Percentiles rank a stretch among this genome's conserved stretches.
These are phyloP conservation scores for Olyra latifolia DNA, from an alignment of 176 grass and related monocot genomes.

Conservation along the genomic window DNA sequence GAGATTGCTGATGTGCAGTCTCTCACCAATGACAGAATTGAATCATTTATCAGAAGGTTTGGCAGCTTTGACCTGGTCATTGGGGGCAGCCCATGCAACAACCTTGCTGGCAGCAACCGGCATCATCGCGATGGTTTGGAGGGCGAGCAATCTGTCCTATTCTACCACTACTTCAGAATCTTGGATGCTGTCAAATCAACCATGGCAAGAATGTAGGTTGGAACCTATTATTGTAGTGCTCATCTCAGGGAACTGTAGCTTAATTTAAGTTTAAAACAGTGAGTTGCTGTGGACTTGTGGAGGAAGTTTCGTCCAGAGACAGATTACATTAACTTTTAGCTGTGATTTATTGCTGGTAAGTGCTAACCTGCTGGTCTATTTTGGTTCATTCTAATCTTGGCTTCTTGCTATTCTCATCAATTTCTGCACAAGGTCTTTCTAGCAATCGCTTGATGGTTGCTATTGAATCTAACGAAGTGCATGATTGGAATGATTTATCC, in stretches of 20 bases:
- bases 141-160: slow-evolving; percentile 74
- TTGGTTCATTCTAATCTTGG: background rate
- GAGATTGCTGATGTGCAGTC: slow-evolving; percentile 62
- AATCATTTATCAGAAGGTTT: slow-evolving; percentile 30
- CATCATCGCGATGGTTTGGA: slow-evolving; percentile 68
- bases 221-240: slow-evolving; percentile 6
- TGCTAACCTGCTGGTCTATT: background rate
- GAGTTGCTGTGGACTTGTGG: background rate
- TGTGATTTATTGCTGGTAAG: slow-evolving; percentile 25
- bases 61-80: slow-evolving; percentile 80
- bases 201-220: slow-evolving; percentile 44
- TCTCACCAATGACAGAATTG: slow-evolving; percentile 39
- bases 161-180: slow-evolving; percentile 81
- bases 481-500: background rate
- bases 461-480: background rate
- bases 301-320: background rate
- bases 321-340: background rate
- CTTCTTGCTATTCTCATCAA: background rate
- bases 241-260: background rate
- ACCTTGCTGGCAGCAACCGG: slow-evolving; percentile 81
- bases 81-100: slow-evolving; percentile 89
- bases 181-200: slow-evolving; percentile 45
- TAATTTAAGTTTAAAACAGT: background rate
- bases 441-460: background rate
- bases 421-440: background rate